These are phyloP conservation scores for Nakaseomyces uthaithaninus DNA, from an alignment of 1,139 yeast species.

Conservation along the genomic window DNA sequence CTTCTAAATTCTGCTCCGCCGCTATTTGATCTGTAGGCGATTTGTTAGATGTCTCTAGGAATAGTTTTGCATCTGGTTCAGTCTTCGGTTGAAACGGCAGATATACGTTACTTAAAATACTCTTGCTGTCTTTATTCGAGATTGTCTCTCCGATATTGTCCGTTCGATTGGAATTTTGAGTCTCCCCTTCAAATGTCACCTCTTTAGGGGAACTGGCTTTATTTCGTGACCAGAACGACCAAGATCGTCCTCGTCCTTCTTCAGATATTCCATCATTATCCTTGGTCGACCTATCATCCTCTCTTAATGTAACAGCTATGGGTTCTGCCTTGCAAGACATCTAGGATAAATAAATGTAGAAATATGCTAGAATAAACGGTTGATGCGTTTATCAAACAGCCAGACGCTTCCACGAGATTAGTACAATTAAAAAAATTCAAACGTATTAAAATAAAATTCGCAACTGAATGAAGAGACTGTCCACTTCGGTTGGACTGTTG, in stretches of 20 bases:
- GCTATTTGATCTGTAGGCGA: conserved; percentile 12
- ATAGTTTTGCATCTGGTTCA: conserved; percentile 19
- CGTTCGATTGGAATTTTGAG: not conserved
- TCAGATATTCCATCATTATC: not conserved
- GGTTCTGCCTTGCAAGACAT: not conserved
- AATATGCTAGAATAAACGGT: no score
- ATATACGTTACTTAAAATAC: conserved; percentile 15
- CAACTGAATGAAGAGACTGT: no score
- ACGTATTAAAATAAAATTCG: no score
- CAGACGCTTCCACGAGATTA: no score
- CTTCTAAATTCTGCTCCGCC: conserved; percentile 7
- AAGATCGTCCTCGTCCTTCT: conserved; percentile 14
- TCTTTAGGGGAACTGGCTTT: conserved; percentile 4
- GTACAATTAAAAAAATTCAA: no score
- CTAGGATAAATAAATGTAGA: not conserved
- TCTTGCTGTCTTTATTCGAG: conserved; percentile 5
- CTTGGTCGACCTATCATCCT: not conserved
- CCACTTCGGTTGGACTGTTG: no score
- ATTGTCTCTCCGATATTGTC: not conserved
- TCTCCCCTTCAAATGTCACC: not conserved
- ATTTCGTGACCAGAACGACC: conserved; percentile 22
- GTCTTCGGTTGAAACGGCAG: conserved; percentile 15
- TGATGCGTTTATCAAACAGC: no score
- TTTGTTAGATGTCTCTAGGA: conserved; percentile 15
- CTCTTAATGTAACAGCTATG: not conserved